These are phyloP conservation scores for Beauveria medogensis DNA, from an alignment of 2,329 filamentous ascomycete species.

Conservation along the genomic window DNA sequence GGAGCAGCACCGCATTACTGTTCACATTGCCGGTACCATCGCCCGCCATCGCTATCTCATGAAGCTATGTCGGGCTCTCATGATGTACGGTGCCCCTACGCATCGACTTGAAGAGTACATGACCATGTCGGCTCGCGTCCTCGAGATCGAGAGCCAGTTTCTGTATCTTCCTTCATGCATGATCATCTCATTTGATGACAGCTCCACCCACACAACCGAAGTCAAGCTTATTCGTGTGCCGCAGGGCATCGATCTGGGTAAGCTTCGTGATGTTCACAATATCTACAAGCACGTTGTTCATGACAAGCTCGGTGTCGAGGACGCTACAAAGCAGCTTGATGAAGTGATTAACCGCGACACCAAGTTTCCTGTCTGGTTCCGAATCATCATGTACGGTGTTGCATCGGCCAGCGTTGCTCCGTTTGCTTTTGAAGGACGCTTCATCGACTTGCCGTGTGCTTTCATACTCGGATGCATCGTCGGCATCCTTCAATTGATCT, in stretches of 20 bases:
- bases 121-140: slow-evolving; percentile 78
- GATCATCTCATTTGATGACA: slow-evolving; percentile 86
- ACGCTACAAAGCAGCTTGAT: slow-evolving; percentile 56
- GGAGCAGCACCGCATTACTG: slow-evolving; percentile 38
- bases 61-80: slow-evolving; percentile 76
- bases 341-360: slow-evolving; percentile 38
- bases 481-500: slow-evolving; percentile 64
- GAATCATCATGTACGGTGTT: slow-evolving; percentile 63
- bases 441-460: slow-evolving; percentile 69
- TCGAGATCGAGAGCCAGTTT: slow-evolving; percentile 84
- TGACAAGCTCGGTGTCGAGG: slow-evolving; percentile 63
- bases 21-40: slow-evolving; percentile 60
- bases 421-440: slow-evolving; percentile 69
- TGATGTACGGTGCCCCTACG: slow-evolving; percentile 85
- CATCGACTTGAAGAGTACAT: slow-evolving; percentile 90
- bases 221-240: slow-evolving; percentile 63
- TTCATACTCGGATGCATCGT: slow-evolving; percentile 70
- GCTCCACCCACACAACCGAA: slow-evolving; percentile 65
- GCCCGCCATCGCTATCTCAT: slow-evolving; percentile 75
- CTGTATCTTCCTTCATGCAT: slow-evolving; percentile 87
- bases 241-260: slow-evolving; percentile 66
- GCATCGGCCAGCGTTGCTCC: slow-evolving; percentile 70
- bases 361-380: slow-evolving; percentile 43
- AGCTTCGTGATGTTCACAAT: slow-evolving; percentile 64
- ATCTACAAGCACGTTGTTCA: slow-evolving; percentile 80